These are phyloP conservation scores for Pseudogymnoascus sp. DNA, from an alignment of 2,329 filamentous ascomycete species.

Conservation along the genomic window DNA sequence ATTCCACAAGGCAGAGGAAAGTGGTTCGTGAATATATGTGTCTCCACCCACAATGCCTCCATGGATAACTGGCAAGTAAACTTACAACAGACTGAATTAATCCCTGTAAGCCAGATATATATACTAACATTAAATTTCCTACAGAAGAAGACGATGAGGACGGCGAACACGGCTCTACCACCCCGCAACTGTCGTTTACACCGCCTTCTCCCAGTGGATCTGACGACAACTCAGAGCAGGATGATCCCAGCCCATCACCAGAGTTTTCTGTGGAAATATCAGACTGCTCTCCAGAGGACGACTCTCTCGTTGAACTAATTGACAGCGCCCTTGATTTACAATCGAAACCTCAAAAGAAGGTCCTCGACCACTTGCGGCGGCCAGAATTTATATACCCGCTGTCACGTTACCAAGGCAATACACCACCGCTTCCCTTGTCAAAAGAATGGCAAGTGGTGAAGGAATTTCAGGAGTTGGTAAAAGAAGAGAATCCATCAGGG, in stretches of 20 bases:
- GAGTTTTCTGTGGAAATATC: neutral
- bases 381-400: constrained; percentile 16
- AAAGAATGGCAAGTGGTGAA: constrained; percentile 9
- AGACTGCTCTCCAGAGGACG: neutral
- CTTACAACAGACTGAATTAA: neutral
- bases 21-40: neutral
- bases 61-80: neutral
- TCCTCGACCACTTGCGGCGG: neutral
- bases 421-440: constrained; percentile 14
- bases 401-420: constrained; percentile 22
- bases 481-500: constrained; percentile 9
- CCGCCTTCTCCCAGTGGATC: neutral
- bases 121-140: neutral
- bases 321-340: neutral
- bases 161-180: neutral
- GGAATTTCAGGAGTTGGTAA: constrained; percentile 12
- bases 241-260: neutral
- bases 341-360: neutral
- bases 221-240: neutral
- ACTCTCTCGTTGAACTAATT: neutral
- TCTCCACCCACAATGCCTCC: neutral
- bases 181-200: neutral
- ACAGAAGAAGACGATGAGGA: neutral
- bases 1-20: neutral
- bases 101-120: neutral